phyloP scores from a whole-genome alignment of 495 filamentous ascomycete species.

The Tuber calosporum region DNA sequence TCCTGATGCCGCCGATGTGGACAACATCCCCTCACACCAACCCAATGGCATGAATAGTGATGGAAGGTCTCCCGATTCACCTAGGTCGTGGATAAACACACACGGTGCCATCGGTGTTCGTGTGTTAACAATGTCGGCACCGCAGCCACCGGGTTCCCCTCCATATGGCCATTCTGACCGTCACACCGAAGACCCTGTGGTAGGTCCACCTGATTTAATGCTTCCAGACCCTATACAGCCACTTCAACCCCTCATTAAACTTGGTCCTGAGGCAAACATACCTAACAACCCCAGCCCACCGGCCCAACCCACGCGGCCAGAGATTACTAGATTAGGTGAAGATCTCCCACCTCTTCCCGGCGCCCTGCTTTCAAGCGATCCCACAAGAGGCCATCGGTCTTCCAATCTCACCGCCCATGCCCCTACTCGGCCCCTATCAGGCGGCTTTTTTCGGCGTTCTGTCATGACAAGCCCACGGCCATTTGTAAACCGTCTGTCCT shows the following conservation, averaged over 20 bases:
- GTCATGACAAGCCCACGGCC: slow-evolving; percentile 22
- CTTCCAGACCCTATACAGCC: slow-evolving; percentile 36
- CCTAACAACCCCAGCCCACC: slow-evolving; percentile 6
- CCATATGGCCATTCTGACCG: background rate
- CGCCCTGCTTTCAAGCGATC: slow-evolving; percentile 8
- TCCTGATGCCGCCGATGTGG: too few relatives aligned
- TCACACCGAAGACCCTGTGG: background rate
- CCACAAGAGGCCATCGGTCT: slow-evolving; percentile 10
- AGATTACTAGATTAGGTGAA: background rate
- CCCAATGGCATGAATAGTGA: background rate
- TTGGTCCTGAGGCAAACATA: slow-evolving; percentile 11
- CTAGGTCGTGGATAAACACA: slow-evolving; percentile 4
- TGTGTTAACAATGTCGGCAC: background rate
- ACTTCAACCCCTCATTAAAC: slow-evolving; percentile 18
- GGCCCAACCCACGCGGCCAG: slow-evolving; percentile 12
- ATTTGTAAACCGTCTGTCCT: slow-evolving; percentile 34
- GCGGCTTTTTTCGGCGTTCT: slow-evolving; percentile 21
- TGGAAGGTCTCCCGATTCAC: background rate
- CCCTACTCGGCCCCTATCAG: background rate
- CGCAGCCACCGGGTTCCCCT: background rate
- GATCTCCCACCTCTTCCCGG: slow-evolving; percentile 20
- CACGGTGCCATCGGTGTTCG: background rate
- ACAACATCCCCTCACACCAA: background rate
- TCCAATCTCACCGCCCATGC: slow-evolving; percentile 1
- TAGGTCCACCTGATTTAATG: slow-evolving; percentile 23